phyloP scores from a whole-genome alignment of 2,329 filamentous ascomycete genomes.

The Stagonosporopsis tanaceti region DNA sequence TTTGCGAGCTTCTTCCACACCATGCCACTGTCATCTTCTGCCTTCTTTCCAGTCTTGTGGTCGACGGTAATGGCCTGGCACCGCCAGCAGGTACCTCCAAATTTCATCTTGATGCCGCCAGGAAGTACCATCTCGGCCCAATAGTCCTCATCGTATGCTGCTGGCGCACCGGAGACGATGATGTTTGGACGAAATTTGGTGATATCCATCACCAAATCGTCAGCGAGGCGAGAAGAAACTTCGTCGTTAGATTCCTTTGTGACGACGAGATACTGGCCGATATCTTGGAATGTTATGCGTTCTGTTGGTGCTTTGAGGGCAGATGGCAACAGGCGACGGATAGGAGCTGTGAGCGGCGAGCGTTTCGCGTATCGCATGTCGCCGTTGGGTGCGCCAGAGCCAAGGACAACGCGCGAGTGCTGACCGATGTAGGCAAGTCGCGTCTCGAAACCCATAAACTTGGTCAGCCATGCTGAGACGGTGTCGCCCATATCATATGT shows the following conservation, averaged over 20 bases:
- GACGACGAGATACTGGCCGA: slow-evolving; percentile 29
- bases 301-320: slow-evolving; percentile 46
- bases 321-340: slow-evolving; percentile 41
- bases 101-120: slow-evolving; percentile 36
- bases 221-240: slow-evolving; percentile 54
- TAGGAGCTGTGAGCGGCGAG: slow-evolving; percentile 41
- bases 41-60: slow-evolving; percentile 69
- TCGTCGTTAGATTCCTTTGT: slow-evolving; percentile 28
- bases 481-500: slow-evolving; percentile 69
- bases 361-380: slow-evolving; percentile 17
- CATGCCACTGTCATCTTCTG: slow-evolving; percentile 64
- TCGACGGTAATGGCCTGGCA: slow-evolving; percentile 77
- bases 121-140: slow-evolving; percentile 69
- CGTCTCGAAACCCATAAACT: slow-evolving; percentile 56
- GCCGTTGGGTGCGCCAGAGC: slow-evolving; percentile 61
- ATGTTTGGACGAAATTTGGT: slow-evolving; percentile 78
- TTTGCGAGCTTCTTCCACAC: slow-evolving; percentile 74
- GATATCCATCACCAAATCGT: slow-evolving; percentile 65
- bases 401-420: slow-evolving; percentile 67
- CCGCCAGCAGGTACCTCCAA: slow-evolving; percentile 66
- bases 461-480: slow-evolving; percentile 71
- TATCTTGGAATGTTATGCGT: slow-evolving; percentile 38
- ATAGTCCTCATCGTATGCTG: slow-evolving; percentile 74
- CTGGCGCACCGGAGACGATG: slow-evolving; percentile 66
- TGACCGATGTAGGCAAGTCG: slow-evolving; percentile 71